Evolutionary conservation across 208 protist genomes (phyloP).

Genomic region (Acanthamoeba lenticulata): DNA sequence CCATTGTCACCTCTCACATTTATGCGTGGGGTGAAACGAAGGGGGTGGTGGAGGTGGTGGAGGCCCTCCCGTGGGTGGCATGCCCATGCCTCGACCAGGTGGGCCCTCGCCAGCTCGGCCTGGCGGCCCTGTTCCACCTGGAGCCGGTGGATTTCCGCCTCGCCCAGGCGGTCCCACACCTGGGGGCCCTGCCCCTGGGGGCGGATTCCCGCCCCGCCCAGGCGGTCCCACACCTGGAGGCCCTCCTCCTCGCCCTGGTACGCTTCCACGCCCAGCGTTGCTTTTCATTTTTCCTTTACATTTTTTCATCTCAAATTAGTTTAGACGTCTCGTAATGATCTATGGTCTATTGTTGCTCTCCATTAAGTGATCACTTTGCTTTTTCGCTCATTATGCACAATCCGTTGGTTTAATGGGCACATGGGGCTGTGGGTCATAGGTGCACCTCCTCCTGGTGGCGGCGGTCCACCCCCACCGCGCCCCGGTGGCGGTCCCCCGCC

Average conservation of each 20-base stretch:
- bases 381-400: not conserved
- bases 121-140: not conserved
- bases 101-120: not conserved
- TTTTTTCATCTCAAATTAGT: not conserved
- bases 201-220: not conserved
- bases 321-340: not conserved
- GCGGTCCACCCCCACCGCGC: not conserved
- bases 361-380: not conserved
- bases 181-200: not conserved
- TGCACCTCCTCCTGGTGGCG: not conserved
- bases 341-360: too few species aligned
- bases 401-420: not conserved
- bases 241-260: not conserved
- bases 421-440: too few species aligned
- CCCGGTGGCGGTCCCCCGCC: not conserved
- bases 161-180: not conserved
- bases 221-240: not conserved
- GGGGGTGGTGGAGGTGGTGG: constrained; percentile 18
- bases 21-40: not conserved
- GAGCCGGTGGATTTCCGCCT: not conserved
- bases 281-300: not conserved
- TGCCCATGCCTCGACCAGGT: not conserved
- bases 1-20: not conserved
- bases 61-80: not conserved
- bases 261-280: not conserved